Percentiles rank a stretch among this genome's conserved stretches.
Evolutionary conservation across 345 rosid genomes (phyloP).

Genomic region (Eucalyptus grandis): DNA sequence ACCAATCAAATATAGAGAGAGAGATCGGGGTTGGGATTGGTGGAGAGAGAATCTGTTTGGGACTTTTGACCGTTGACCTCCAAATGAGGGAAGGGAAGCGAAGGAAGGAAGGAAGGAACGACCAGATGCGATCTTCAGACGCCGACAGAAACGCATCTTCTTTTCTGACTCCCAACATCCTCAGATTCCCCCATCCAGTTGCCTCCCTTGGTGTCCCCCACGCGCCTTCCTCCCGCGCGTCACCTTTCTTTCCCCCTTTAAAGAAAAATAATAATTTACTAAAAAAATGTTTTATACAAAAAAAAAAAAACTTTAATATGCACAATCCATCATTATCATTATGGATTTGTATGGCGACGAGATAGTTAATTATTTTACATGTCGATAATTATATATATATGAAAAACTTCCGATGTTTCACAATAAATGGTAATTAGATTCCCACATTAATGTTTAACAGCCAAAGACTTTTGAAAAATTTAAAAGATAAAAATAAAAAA

Average conservation of each 20-base stretch:
- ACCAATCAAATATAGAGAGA: background rate
- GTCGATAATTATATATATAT: background rate
- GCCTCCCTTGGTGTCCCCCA: background rate
- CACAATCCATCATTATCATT: background rate
- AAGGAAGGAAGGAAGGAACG: background rate
- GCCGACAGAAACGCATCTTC: background rate
- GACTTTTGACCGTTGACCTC: background rate
- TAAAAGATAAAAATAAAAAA: no score
- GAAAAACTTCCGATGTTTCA: background rate
- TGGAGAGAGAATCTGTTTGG: background rate
- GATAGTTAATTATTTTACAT: background rate
- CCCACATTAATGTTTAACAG: no score
- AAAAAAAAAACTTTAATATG: no score
- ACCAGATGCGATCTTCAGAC: background rate
- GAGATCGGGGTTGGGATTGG: background rate
- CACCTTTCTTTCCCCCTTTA: background rate
- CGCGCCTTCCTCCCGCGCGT: background rate
- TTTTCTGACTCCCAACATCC: background rate
- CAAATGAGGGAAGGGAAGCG: background rate
- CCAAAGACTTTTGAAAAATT: background rate
- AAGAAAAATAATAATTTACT: no score
- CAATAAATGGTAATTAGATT: fast-evolving
- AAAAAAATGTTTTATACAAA: no score
- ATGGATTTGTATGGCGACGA: background rate
- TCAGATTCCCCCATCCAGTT: background rate